Percentiles rank a stretch among this genome's conserved stretches.
These are phyloP conservation scores for Clohesyomyces aquaticus DNA, from an alignment of 495 filamentous ascomycete genomes.

Conservation along the genomic window DNA sequence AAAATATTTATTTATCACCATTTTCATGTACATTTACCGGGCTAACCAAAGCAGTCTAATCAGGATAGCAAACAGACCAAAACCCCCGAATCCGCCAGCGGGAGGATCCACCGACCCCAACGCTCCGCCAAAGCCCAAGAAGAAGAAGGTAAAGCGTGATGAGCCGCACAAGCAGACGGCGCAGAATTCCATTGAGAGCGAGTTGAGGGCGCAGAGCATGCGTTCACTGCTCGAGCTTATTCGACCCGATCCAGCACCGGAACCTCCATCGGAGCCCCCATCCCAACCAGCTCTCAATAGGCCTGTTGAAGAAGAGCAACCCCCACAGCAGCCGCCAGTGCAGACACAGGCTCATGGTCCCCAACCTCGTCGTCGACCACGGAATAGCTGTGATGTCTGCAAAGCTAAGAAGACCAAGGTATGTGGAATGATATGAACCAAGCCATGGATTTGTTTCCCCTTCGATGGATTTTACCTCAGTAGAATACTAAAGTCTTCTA, in stretches of 20 bases:
- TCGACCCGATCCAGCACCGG: conserved; percentile 28
- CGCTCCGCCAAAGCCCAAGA: conserved; percentile 26
- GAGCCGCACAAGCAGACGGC: conserved; percentile 22
- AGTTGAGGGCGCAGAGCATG: conserved; percentile 37
- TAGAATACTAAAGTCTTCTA: conserved; percentile 7
- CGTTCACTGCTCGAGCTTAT: conserved; percentile 40
- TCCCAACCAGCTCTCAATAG: neutral
- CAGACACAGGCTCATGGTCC: conserved; percentile 4
- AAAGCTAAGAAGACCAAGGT: conserved; percentile 40
- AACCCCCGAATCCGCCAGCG: conserved; percentile 23
- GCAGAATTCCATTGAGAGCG: conserved; percentile 36
- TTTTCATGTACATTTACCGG: no score
- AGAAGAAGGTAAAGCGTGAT: conserved; percentile 27
- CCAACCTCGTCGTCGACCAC: conserved; percentile 10
- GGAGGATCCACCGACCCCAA: conserved; percentile 6
- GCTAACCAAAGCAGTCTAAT: conserved; percentile 9
- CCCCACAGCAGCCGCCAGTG: neutral
- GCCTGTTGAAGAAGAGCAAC: neutral
- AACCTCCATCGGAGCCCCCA: conserved; percentile 9
- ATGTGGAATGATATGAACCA: conserved; percentile 10
- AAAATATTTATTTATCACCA: no score
- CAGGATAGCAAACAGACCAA: conserved; percentile 31
- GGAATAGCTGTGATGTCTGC: conserved; percentile 36
- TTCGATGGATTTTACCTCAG: no score
- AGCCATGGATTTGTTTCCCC: neutral